Evolutionary conservation across 1,139 yeast species (phyloP).

Genomic region (Pneumocystis carinii): DNA sequence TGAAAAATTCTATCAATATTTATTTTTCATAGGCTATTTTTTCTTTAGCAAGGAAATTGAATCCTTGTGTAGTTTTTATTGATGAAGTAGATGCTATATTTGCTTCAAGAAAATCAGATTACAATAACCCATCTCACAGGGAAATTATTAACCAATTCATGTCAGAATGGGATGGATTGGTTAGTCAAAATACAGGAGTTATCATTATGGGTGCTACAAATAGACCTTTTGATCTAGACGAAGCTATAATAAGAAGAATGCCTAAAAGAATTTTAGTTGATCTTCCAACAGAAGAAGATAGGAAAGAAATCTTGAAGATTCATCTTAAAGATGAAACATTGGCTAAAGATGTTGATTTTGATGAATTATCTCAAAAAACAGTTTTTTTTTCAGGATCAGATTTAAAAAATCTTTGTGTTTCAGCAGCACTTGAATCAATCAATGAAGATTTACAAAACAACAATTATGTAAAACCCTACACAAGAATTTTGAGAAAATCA

Average conservation of each 20-base stretch:
- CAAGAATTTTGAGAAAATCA: constrained; percentile 8
- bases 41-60: constrained; percentile 94
- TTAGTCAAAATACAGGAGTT: constrained; percentile 86
- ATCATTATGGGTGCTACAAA: constrained; percentile 96
- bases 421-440: constrained; percentile 93
- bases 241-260: constrained; percentile 90
- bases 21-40: constrained; percentile 55
- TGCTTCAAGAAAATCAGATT: constrained; percentile 95
- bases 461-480: neutral
- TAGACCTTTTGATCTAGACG: constrained; percentile 96
- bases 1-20: neutral
- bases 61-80: constrained; percentile 89
- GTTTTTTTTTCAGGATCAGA: constrained; percentile 98
- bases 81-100: constrained; percentile 77
- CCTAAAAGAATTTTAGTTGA: constrained; percentile 96
- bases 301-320: constrained; percentile 79
- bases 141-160: constrained; percentile 91
- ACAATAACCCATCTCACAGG: constrained; percentile 93
- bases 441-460: constrained; percentile 83
- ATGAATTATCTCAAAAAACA: constrained; percentile 76
- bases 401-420: constrained; percentile 86
- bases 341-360: constrained; percentile 82
- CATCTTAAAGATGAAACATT: constrained; percentile 94
- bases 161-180: constrained; percentile 99
- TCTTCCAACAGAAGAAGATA: constrained; percentile 83